phyloP scores from a whole-genome alignment of 176 grass and related monocot species.

The Phoenix roebelenii region DNA sequence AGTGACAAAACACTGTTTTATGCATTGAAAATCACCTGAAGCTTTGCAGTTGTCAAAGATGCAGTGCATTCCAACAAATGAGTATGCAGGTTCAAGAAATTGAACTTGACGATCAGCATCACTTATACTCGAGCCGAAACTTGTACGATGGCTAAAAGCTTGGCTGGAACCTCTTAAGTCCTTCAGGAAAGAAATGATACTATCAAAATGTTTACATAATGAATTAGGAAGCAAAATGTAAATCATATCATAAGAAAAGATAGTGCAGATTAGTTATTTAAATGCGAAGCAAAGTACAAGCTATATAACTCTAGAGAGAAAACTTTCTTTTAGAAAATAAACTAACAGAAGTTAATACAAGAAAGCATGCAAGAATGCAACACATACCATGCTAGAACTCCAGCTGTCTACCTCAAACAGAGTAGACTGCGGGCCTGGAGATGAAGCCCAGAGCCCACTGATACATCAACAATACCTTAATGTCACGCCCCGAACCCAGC shows the following conservation, averaged over 20 bases:
- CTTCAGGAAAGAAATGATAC: slow-evolving; percentile 38
- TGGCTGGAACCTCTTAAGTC: slow-evolving; percentile 58
- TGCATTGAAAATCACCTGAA: slow-evolving; percentile 45
- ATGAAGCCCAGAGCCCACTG: slow-evolving; percentile 58
- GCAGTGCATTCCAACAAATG: slow-evolving; percentile 98
- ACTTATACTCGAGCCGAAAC: slow-evolving; percentile 54
- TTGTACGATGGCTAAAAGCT: slow-evolving; percentile 30
- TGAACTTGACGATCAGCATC: slow-evolving; percentile 54
- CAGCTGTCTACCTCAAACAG: slow-evolving; percentile 58
- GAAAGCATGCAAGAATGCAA: not conserved
- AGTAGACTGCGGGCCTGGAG: slow-evolving; percentile 29
- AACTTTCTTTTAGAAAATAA: not conserved
- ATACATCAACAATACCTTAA: slow-evolving; percentile 14
- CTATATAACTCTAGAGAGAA: too few species aligned
- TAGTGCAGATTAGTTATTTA: too few species aligned
- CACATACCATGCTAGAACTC: slow-evolving; percentile 56
- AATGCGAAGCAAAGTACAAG: too few species aligned
- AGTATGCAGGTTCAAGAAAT: slow-evolving; percentile 64
- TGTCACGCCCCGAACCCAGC: too few species aligned
- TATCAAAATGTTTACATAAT: slow-evolving; percentile 5
- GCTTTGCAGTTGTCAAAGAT: slow-evolving; percentile 93
- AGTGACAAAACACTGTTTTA: too few species aligned
- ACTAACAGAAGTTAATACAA: not conserved
- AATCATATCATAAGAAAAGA: not conserved
- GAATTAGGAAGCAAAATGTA: not conserved